These are phyloP conservation scores for Termitomyces eurrhizus DNA, from an alignment of 768 basidiomycete species.

Conservation along the genomic window DNA sequence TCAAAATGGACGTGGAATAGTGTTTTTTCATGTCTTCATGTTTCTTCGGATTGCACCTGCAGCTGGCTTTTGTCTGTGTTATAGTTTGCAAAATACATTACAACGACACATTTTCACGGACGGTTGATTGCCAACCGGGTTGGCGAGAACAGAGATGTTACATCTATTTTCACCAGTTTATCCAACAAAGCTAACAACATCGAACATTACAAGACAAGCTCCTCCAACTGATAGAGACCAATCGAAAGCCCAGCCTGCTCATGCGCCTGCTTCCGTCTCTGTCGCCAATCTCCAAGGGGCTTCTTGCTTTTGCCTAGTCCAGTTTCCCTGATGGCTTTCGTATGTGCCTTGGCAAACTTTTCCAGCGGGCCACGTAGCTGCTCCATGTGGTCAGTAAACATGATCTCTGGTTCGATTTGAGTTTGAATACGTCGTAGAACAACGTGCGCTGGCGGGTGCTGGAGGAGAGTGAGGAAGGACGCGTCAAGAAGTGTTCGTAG, in stretches of 20 bases:
- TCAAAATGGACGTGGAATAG: neutral
- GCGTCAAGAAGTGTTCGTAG: slow-evolving; percentile 68
- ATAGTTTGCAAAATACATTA: neutral
- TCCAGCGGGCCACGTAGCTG: slow-evolving; percentile 59
- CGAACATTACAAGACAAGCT: slow-evolving; percentile 41
- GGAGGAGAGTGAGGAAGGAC: slow-evolving; percentile 63
- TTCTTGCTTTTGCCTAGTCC: slow-evolving; percentile 30
- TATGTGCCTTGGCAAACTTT: slow-evolving; percentile 55
- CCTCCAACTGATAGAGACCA: slow-evolving; percentile 71
- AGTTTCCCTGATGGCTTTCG: slow-evolving; percentile 41
- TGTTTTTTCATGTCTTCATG: neutral
- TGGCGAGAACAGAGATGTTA: neutral
- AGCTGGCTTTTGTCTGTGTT: neutral
- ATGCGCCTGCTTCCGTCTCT: slow-evolving; percentile 48
- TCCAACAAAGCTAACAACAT: neutral
- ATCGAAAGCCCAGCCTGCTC: slow-evolving; percentile 51
- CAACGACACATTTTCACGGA: neutral
- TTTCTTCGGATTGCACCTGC: neutral
- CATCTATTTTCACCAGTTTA: neutral
- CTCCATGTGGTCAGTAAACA: slow-evolving; percentile 45
- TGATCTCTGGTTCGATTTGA: slow-evolving; percentile 54
- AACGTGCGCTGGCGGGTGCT: slow-evolving; percentile 55
- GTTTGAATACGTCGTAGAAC: slow-evolving; percentile 46
- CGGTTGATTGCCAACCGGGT: neutral
- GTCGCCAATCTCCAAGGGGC: slow-evolving; percentile 42